These are phyloP conservation scores for Penicillium desertorum DNA, from an alignment of 495 filamentous ascomycete genomes.

Conservation along the genomic window DNA sequence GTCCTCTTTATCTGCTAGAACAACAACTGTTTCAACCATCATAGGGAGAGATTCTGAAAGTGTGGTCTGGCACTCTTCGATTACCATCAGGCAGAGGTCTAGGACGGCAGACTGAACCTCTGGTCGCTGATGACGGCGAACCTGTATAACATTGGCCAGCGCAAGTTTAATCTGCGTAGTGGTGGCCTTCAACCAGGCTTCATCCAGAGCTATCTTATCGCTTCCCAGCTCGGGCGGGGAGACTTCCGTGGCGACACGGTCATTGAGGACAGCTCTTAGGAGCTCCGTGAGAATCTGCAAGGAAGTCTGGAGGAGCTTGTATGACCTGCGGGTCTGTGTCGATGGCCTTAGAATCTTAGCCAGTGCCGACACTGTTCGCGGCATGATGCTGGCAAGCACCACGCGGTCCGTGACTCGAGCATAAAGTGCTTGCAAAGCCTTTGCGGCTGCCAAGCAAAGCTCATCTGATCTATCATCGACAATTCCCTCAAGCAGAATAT, in stretches of 20 bases:
- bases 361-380: conserved; percentile 81
- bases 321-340: conserved; percentile 61
- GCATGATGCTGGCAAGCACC: conserved; percentile 78
- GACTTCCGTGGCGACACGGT: conserved; percentile 38
- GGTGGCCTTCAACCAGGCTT: conserved; percentile 81
- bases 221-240: conserved; percentile 31
- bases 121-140: conserved; percentile 69
- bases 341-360: conserved; percentile 71
- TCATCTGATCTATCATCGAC: conserved; percentile 57
- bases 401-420: conserved; percentile 63
- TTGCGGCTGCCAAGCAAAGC: conserved; percentile 65
- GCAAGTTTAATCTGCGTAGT: conserved; percentile 81
- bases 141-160: conserved; percentile 70
- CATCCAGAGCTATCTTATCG: conserved; percentile 42
- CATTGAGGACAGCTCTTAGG: conserved; percentile 64
- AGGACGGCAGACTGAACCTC: conserved; percentile 71
- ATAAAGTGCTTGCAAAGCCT: conserved; percentile 62
- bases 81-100: conserved; percentile 66
- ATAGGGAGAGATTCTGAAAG: conserved; percentile 67
- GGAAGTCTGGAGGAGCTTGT: conserved; percentile 60
- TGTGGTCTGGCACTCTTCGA: conserved; percentile 75
- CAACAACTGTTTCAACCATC: conserved; percentile 78
- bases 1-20: conserved; percentile 58
- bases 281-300: conserved; percentile 60
- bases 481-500: conserved; percentile 71